Percentiles rank a stretch among this genome's conserved stretches.
Conservation (phyloP, 768 basidiomycete genomes). For the Collybia sordida region DNA sequence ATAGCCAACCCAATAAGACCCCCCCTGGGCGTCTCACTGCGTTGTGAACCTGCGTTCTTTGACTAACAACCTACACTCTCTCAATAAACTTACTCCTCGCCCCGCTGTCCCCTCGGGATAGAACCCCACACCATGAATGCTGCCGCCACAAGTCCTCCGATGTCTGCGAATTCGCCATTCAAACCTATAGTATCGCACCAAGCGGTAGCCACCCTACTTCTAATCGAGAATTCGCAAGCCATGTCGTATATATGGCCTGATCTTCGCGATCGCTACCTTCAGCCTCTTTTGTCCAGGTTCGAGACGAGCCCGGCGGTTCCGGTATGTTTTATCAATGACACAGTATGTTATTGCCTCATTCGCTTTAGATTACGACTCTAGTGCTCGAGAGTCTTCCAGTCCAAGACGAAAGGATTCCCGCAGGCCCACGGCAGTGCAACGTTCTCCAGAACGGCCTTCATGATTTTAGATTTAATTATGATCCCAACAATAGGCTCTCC, state of each 20-base stretch:
- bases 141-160: slow-evolving; percentile 2
- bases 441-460: slow-evolving; percentile 34
- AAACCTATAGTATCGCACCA: slow-evolving; percentile 25
- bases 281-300: slow-evolving; percentile 40
- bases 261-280: slow-evolving; percentile 47
- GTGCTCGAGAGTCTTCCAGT: slow-evolving; percentile 46
- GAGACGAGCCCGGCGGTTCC: slow-evolving; percentile 37
- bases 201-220: slow-evolving; percentile 40
- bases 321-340: slow-evolving; percentile 29
- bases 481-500: slow-evolving; percentile 43
- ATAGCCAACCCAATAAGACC: slow-evolving; percentile 13
- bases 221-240: slow-evolving; percentile 55
- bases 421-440: slow-evolving; percentile 39
- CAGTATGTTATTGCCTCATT: slow-evolving; percentile 3
- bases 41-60: slow-evolving; percentile 5
- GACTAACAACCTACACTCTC: slow-evolving; percentile 5
- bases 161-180: slow-evolving; percentile 13
- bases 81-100: slow-evolving; percentile 3
- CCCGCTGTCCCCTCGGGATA: slow-evolving; percentile 1
- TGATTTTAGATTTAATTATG: slow-evolving; percentile 42
- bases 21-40: slow-evolving; percentile 6
- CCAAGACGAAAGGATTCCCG: slow-evolving; percentile 26
- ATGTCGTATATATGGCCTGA: slow-evolving; percentile 47
- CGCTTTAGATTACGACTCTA: slow-evolving; percentile 39
- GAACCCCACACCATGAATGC: slow-evolving; percentile 9